A percentile compares a stretch with the other conserved stretches of the same genome.
These are phyloP conservation scores for Cryptococcus maquisensis DNA, from an alignment of 1,284 basidiomycete species.

Conservation along the genomic window DNA sequence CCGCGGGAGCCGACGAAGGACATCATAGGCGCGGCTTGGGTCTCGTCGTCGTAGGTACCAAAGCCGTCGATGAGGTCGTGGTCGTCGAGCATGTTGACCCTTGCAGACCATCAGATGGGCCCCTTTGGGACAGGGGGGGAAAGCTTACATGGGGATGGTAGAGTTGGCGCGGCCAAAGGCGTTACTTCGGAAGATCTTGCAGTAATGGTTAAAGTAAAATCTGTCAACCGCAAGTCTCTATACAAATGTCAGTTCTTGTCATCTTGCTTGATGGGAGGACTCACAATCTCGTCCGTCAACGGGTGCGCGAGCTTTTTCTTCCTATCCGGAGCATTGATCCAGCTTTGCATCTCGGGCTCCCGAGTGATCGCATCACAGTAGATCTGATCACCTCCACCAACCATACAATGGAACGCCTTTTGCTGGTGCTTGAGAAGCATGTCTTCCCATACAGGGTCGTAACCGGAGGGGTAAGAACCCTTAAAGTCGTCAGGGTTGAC, in stretches of 20 bases:
- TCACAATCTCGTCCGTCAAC: conserved; percentile 67
- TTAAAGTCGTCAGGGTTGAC: conserved; percentile 51
- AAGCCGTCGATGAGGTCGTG: conserved; percentile 79
- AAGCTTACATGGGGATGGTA: conserved; percentile 69
- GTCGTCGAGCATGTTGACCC: conserved; percentile 58
- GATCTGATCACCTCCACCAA: conserved; percentile 51
- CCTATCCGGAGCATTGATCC: conserved; percentile 66
- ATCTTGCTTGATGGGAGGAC: background rate
- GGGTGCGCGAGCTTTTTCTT: conserved; percentile 61
- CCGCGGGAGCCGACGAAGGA: conserved; percentile 62
- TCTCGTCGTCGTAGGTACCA: conserved; percentile 72
- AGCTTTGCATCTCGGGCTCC: conserved; percentile 58
- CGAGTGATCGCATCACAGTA: conserved; percentile 51
- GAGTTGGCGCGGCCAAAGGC: conserved; percentile 90
- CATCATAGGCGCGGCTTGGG: conserved; percentile 75
- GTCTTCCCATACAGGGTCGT: conserved; percentile 91
- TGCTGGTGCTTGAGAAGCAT: conserved; percentile 73
- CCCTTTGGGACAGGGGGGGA: background rate
- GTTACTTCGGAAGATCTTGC: conserved; percentile 75
- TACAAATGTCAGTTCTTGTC: background rate
- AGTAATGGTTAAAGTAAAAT: conserved; percentile 82
- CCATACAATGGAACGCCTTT: conserved; percentile 71
- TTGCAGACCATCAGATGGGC: conserved; percentile 59
- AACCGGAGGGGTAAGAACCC: conserved; percentile 61
- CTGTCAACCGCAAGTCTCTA: conserved; percentile 69